Percentiles rank a stretch among this genome's conserved stretches.
phyloP scores from a whole-genome alignment of 2,329 filamentous ascomycete species.

The Nothophaeocryptopus gaeumannii region DNA sequence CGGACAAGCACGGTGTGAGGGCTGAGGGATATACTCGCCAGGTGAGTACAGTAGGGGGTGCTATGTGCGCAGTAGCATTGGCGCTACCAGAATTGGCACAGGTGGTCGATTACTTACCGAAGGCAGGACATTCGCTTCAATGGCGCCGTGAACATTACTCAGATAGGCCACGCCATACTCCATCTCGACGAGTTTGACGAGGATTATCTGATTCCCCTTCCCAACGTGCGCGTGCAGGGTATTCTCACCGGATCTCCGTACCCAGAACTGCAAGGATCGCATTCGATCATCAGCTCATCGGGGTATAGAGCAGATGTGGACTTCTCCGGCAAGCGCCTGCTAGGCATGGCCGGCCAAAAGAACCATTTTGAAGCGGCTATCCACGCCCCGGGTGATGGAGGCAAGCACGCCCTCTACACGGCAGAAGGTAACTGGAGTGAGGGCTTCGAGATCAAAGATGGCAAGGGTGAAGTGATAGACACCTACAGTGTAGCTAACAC shows the following conservation, averaged over 20 bases:
- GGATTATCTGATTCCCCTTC: conserved; percentile 46
- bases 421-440: conserved; percentile 45
- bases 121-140: conserved; percentile 43
- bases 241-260: conserved; percentile 44
- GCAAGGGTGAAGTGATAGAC: conserved; percentile 37
- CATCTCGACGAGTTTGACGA: conserved; percentile 45
- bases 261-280: conserved; percentile 43
- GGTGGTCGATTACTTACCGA: not conserved
- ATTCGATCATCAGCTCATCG: conserved; percentile 42
- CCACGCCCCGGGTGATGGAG: conserved; percentile 31
- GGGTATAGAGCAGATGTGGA: conserved; percentile 44
- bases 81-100: no score
- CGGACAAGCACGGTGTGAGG: conserved; percentile 42
- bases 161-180: conserved; percentile 46
- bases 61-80: no score
- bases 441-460: conserved; percentile 39
- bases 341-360: conserved; percentile 41
- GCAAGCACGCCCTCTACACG: conserved; percentile 33
- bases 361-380: conserved; percentile 42
- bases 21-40: conserved; percentile 48
- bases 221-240: conserved; percentile 47
- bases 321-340: conserved; percentile 44
- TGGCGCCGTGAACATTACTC: conserved; percentile 46
- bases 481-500: conserved; percentile 32
- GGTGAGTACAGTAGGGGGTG: conserved; percentile 1